Conservation (phyloP, 176 grass and related monocot genomes). For the Oryza glaberrima region DNA sequence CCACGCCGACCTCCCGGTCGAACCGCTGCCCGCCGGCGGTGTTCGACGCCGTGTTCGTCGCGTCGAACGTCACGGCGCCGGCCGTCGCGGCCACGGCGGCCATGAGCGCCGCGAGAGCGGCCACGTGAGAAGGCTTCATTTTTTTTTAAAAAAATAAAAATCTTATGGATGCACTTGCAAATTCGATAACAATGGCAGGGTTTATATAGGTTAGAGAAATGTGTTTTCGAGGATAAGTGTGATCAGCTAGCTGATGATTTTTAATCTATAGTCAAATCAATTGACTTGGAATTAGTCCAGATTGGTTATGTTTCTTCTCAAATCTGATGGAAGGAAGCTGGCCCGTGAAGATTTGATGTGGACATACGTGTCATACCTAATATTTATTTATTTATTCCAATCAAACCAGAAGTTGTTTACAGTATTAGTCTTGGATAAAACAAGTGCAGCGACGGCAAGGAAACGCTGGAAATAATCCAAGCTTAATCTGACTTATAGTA, state of each 20-base stretch:
- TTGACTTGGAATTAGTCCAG: slow-evolving; percentile 13
- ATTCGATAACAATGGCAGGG: background rate
- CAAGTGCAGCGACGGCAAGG: background rate
- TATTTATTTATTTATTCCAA: background rate
- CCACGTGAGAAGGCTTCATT: background rate
- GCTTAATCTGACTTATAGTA: too few relatives aligned
- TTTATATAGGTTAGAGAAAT: slow-evolving; percentile 1
- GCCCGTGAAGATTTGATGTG: background rate
- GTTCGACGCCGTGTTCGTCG: slow-evolving; percentile 55
- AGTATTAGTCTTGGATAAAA: background rate
- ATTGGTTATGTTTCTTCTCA: background rate
- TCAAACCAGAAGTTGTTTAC: background rate
- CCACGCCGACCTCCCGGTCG: slow-evolving; percentile 50
- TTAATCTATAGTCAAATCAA: background rate
- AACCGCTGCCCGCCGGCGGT: slow-evolving; percentile 67
- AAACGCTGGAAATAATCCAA: background rate
- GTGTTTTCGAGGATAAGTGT: background rate
- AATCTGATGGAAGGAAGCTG: background rate
- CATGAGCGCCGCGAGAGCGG: slow-evolving; percentile 16
- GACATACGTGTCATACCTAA: background rate
- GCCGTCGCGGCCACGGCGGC: slow-evolving; percentile 27
- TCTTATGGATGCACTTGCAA: too few relatives aligned
- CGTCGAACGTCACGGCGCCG: slow-evolving; percentile 56
- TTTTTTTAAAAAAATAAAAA: background rate
- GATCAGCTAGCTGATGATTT: background rate